Evolutionary conservation across 2,329 filamentous ascomycete species (phyloP).

Genomic region (Ophiostoma quercus): DNA sequence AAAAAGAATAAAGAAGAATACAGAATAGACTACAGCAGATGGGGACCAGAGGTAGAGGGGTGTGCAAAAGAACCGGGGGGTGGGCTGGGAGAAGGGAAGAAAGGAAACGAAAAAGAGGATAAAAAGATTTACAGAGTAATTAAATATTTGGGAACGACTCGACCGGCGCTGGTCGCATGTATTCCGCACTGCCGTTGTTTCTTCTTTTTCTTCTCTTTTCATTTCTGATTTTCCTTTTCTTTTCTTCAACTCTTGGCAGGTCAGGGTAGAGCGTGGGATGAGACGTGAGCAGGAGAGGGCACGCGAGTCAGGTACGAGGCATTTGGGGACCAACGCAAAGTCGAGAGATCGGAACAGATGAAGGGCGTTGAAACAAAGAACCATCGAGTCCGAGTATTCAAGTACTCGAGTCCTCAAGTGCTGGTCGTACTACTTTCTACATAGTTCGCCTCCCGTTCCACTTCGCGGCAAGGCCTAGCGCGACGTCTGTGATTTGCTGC

Average conservation of each 20-base stretch:
- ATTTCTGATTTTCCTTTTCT: not conserved
- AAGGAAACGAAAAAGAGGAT: not conserved
- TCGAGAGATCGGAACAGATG: not conserved
- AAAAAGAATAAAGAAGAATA: not conserved
- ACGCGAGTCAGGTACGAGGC: conserved; percentile 1
- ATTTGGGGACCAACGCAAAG: not conserved
- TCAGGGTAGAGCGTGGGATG: conserved; percentile 3
- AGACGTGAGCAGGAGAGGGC: not conserved
- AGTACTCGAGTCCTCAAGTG: not conserved
- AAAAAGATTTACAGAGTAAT: not conserved
- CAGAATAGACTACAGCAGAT: not conserved
- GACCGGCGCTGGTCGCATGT: not conserved
- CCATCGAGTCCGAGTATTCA: not conserved
- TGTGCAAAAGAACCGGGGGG: not conserved
- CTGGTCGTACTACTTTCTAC: conserved; percentile 3
- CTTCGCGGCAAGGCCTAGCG: conserved; percentile 11
- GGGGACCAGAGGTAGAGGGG: not conserved
- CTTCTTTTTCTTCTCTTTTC: not conserved
- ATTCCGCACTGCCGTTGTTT: not conserved
- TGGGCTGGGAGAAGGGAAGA: not conserved
- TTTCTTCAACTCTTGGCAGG: not conserved
- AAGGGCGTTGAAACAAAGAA: not conserved
- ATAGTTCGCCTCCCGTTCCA: conserved; percentile 9
- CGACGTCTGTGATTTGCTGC: not conserved
- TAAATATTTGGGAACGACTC: not conserved